Percentiles rank a stretch among this genome's conserved stretches.
Evolutionary conservation across 306 rosid species (phyloP).

Genomic region (Cucumis cinereus): DNA sequence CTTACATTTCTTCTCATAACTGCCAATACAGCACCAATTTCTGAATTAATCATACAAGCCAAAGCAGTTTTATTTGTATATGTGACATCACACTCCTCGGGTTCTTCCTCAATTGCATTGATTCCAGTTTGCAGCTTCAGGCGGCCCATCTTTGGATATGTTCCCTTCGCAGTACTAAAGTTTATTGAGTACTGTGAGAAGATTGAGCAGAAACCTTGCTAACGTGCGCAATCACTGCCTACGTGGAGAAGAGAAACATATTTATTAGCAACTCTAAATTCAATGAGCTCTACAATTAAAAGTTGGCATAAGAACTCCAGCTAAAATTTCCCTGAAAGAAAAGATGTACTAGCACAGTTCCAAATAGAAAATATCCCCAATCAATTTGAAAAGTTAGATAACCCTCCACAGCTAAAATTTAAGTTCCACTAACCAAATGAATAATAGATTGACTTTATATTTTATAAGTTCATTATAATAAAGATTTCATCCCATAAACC

Average conservation of each 20-base stretch:
- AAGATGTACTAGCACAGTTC: background rate
- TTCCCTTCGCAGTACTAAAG: background rate
- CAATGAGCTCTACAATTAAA: background rate
- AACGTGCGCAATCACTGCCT: background rate
- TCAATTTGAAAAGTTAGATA: background rate
- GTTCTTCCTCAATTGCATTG: conserved; percentile 76
- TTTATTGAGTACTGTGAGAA: background rate
- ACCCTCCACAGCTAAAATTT: background rate
- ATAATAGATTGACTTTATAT: background rate
- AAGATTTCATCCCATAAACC: background rate
- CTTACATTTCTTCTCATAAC: conserved; percentile 95
- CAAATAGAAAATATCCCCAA: background rate
- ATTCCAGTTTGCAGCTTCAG: conserved; percentile 11
- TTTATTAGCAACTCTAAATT: background rate
- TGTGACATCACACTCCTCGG: conserved; percentile 58
- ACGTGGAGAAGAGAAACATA: background rate
- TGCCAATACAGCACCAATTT: conserved; percentile 86
- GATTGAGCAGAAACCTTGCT: conserved; percentile 1
- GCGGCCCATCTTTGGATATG: conserved; percentile 3
- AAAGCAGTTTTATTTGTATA: conserved; percentile 49
- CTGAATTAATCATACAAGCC: conserved; percentile 90
- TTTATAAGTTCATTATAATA: background rate
- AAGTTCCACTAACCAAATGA: background rate
- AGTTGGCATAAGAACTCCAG: background rate
- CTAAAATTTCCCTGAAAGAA: background rate